Conservation (phyloP, 2,329 filamentous ascomycete species). For the Neonectria magnoliae region DNA sequence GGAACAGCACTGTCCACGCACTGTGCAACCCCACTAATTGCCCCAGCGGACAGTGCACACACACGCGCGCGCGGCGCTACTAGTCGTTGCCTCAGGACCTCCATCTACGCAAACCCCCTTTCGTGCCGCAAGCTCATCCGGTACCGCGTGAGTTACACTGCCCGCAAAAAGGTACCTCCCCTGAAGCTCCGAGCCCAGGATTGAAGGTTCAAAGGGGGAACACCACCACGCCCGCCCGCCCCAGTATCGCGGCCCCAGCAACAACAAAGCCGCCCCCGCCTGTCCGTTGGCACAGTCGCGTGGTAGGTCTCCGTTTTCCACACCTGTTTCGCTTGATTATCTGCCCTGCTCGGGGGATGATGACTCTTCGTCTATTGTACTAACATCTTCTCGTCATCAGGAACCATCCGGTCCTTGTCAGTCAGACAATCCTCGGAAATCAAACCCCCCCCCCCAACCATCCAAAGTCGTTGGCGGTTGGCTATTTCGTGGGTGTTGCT, state of each 20-base stretch:
- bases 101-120: constrained; percentile 27
- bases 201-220: constrained; percentile 19
- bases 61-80: constrained; percentile 29
- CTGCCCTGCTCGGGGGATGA: not conserved
- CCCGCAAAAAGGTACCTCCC: constrained; percentile 35
- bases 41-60: constrained; percentile 37
- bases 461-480: constrained; percentile 1
- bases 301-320: not conserved
- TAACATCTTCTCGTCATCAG: not conserved
- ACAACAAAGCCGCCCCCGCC: constrained; percentile 26
- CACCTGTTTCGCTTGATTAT: not conserved
- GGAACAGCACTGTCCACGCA: constrained; percentile 26
- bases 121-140: constrained; percentile 11
- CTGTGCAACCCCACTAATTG: constrained; percentile 34
- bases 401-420: constrained; percentile 5
- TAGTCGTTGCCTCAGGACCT: constrained; percentile 40
- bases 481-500: not conserved
- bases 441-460: not conserved
- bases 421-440: constrained; percentile 15
- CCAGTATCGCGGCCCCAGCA: constrained; percentile 38
- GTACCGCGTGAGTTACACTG: constrained; percentile 27
- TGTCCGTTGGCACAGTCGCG: not conserved
- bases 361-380: not conserved
- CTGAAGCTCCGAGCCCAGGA: constrained; percentile 9
- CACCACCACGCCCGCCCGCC: constrained; percentile 31